Percentiles rank a stretch among this genome's conserved stretches.
These are phyloP conservation scores for Scheffersomyces titani DNA, from an alignment of 1,139 yeast genomes.

Conservation along the genomic window DNA sequence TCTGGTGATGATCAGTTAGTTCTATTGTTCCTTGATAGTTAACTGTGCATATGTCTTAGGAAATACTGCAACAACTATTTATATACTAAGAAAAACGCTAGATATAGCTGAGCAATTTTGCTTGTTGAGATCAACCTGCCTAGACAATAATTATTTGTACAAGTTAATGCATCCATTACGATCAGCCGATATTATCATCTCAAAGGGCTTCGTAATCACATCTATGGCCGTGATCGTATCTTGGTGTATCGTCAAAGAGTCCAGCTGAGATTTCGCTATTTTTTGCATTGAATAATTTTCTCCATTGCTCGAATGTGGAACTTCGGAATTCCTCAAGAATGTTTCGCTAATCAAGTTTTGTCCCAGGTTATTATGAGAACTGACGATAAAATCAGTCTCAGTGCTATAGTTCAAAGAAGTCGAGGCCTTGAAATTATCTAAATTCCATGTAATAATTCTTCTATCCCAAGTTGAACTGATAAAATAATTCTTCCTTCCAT, in stretches of 20 bases:
- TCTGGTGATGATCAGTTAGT: not conserved
- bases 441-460: slow-evolving; percentile 35
- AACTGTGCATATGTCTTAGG: not conserved
- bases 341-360: slow-evolving; percentile 11
- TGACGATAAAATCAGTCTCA: slow-evolving; percentile 11
- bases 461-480: slow-evolving; percentile 30
- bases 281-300: slow-evolving; percentile 4
- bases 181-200: slow-evolving; percentile 64
- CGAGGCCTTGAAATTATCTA: slow-evolving; percentile 26
- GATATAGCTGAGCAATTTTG: not conserved
- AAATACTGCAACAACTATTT: not conserved
- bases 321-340: slow-evolving; percentile 8
- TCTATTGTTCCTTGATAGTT: not conserved
- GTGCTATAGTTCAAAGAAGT: slow-evolving; percentile 15
- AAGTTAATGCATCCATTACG: slow-evolving; percentile 62
- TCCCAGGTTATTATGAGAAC: slow-evolving; percentile 6
- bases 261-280: slow-evolving; percentile 8
- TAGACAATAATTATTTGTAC: slow-evolving; percentile 30
- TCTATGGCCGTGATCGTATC: slow-evolving; percentile 55
- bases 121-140: not conserved
- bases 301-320: not conserved
- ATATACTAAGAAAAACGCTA: not conserved
- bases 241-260: slow-evolving; percentile 27
- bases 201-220: slow-evolving; percentile 50
- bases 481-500: slow-evolving; percentile 13